Evolutionary conservation across 371 early-diverging fungal species (phyloP).

Genomic region (Umbelopsis sp.): DNA sequence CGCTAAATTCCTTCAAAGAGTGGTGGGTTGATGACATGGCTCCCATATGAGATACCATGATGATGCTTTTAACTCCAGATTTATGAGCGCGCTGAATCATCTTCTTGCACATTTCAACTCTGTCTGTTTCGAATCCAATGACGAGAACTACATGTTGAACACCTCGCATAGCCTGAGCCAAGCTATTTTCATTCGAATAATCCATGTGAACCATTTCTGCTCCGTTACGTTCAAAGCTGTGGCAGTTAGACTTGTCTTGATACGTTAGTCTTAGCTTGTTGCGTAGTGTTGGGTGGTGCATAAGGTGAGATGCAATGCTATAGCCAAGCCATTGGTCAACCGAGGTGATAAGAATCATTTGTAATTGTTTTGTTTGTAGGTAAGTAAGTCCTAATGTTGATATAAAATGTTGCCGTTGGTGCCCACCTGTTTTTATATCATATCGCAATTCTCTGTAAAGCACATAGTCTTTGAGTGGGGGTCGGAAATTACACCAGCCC

Average conservation of each 20-base stretch:
- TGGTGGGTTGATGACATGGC: slow-evolving; percentile 34
- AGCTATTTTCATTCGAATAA: slow-evolving; percentile 38
- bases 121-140: slow-evolving; percentile 37
- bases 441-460: too few species aligned
- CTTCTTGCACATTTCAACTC: slow-evolving; percentile 32
- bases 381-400: not conserved
- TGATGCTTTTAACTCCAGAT: slow-evolving; percentile 42
- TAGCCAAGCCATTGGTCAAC: slow-evolving; percentile 51
- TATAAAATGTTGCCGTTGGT: not conserved
- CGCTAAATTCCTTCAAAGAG: slow-evolving; percentile 36
- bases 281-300: slow-evolving; percentile 31
- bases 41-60: slow-evolving; percentile 48
- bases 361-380: not conserved
- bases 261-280: slow-evolving; percentile 36
- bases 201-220: slow-evolving; percentile 42
- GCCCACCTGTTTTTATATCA: too few species aligned
- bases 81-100: slow-evolving; percentile 36
- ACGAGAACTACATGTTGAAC: slow-evolving; percentile 41
- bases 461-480: too few species aligned
- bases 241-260: slow-evolving; percentile 30
- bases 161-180: slow-evolving; percentile 42
- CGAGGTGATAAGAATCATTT: slow-evolving; percentile 44
- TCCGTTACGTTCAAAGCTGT: slow-evolving; percentile 33
- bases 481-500: slow-evolving; percentile 1
- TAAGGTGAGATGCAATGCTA: slow-evolving; percentile 42